These are phyloP conservation scores for Raddia distichophylla DNA, from an alignment of 176 grass and related monocot species.

Conservation along the genomic window DNA sequence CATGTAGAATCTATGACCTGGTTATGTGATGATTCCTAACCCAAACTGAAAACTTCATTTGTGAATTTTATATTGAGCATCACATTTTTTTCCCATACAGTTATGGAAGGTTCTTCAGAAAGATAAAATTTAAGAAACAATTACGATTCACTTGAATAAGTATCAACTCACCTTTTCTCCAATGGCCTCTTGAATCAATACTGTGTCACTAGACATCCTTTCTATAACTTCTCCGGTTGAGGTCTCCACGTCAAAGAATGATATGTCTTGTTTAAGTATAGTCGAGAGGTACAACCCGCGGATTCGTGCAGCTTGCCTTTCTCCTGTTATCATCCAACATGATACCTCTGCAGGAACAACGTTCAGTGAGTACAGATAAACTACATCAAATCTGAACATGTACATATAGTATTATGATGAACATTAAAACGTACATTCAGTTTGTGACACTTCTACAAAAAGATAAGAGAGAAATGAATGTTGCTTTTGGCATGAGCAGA, in stretches of 20 bases:
- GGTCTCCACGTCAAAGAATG: slow-evolving; percentile 74
- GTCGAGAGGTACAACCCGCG: slow-evolving; percentile 71
- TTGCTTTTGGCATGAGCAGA: not conserved
- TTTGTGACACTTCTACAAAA: slow-evolving; percentile 15
- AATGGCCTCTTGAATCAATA: slow-evolving; percentile 84
- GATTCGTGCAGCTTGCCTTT: slow-evolving; percentile 74
- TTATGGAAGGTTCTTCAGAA: not conserved
- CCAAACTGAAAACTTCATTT: not conserved
- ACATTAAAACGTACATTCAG: not conserved
- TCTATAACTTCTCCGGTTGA: slow-evolving; percentile 76
- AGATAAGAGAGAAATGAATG: not conserved
- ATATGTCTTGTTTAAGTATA: slow-evolving; percentile 70
- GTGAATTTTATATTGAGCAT: not conserved
- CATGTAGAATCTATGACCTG: not conserved
- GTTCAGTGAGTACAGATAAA: slow-evolving; percentile 1
- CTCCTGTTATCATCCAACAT: slow-evolving; percentile 74
- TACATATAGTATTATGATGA: slow-evolving; percentile 8
- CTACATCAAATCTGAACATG: slow-evolving; percentile 7
- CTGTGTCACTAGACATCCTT: slow-evolving; percentile 79
- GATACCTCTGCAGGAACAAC: slow-evolving; percentile 59
- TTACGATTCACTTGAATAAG: not conserved
- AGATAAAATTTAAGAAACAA: not conserved
- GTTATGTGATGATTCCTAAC: not conserved
- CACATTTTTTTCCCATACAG: slow-evolving; percentile 6
- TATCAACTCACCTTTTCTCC: slow-evolving; percentile 62